Evolutionary conservation across 2,329 filamentous ascomycete genomes (phyloP), one percentile per base, ranked within the genome.

Genomic region (Cladophialophora psammophila): DNA sequence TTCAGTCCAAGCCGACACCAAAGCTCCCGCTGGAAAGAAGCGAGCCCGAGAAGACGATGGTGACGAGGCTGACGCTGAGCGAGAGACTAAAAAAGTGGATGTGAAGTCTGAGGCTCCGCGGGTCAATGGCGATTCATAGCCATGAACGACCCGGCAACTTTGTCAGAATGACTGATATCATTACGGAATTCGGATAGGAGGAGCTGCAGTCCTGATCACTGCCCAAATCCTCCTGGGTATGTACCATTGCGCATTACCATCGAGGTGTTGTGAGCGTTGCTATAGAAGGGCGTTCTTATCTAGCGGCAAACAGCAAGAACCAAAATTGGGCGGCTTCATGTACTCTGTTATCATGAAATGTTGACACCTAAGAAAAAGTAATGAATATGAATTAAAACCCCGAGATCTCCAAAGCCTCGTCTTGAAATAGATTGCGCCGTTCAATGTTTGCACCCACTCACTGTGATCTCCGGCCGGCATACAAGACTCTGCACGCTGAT

Each of bases 51-150:
- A 83, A 55, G 82, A 82, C 34, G 75, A 74, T 35, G 72, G 63
- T 6, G 75, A 73, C 10, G 70, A 69, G 55, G 26, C 26, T 26
- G 77, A 75, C 36, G 77, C 75, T 15, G 78, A 79, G 40, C 78
- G 76, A 65, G 78, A 80, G 20, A 73, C 79, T 31, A 85, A 85
- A 77, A 85, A 85, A 75, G 78, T 81, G 45, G 83, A 84, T 72
- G 72, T 75, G 60, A 82, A 82, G 75, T 78, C 66, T 35, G 71
- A 71, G 38, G 63, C 60, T 18, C 52, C 52, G n/a, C 13, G 58
- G 31, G 61, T 54, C 15, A 35, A 50, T n/a, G 48, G 32, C 26
- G 38, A 36, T 36, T 65, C 56, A 35, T 59, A 40, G 54, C 38
- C 40, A 57, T 48, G 31, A 34, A 48, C 13, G 40, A 48, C 31